Conservation (phyloP, 345 rosid genomes). For the Hirschfeldia incana region DNA sequence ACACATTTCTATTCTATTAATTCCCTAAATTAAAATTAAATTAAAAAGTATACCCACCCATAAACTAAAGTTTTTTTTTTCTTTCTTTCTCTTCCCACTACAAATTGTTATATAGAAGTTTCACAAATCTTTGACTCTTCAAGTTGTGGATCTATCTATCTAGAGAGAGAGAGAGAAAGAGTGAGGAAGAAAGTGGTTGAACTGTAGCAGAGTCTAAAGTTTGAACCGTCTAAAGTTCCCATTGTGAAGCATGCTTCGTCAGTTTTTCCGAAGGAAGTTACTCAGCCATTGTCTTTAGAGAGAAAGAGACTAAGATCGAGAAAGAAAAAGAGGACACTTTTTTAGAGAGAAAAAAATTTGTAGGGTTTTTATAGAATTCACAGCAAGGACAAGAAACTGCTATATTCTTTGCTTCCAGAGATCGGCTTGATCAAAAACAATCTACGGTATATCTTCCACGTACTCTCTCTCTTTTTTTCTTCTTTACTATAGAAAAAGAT, state of each 20-base stretch:
- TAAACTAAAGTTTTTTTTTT: slow-evolving; percentile 22
- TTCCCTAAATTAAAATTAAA: background rate
- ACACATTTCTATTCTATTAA: slow-evolving; percentile 27
- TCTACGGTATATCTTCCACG: slow-evolving; percentile 23
- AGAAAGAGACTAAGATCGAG: slow-evolving; percentile 15
- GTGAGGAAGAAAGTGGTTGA: slow-evolving; percentile 22
- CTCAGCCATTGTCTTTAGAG: slow-evolving; percentile 23
- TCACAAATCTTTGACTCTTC: slow-evolving; percentile 40
- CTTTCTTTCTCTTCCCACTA: slow-evolving; percentile 34
- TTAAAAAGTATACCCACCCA: slow-evolving; percentile 31
- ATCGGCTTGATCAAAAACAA: slow-evolving; percentile 11
- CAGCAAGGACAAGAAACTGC: slow-evolving; percentile 14
- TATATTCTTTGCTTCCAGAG: slow-evolving; percentile 23
- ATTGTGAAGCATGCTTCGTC: slow-evolving; percentile 35
- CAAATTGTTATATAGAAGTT: slow-evolving; percentile 35
- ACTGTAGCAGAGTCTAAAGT: slow-evolving; percentile 33
- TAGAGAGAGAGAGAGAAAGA: slow-evolving; percentile 11
- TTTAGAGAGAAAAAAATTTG: slow-evolving; percentile 5
- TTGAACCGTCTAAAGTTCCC: slow-evolving; percentile 20
- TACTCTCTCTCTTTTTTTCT: background rate
- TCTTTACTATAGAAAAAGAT: background rate
- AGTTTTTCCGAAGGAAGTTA: slow-evolving; percentile 28
- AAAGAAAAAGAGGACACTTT: background rate
- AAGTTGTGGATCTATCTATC: slow-evolving; percentile 34
- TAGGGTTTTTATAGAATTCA: slow-evolving; percentile 23